Base-by-base conservation (phyloP, 2,329 filamentous ascomycete species). In the Pezicula rhizophila region DNA sequence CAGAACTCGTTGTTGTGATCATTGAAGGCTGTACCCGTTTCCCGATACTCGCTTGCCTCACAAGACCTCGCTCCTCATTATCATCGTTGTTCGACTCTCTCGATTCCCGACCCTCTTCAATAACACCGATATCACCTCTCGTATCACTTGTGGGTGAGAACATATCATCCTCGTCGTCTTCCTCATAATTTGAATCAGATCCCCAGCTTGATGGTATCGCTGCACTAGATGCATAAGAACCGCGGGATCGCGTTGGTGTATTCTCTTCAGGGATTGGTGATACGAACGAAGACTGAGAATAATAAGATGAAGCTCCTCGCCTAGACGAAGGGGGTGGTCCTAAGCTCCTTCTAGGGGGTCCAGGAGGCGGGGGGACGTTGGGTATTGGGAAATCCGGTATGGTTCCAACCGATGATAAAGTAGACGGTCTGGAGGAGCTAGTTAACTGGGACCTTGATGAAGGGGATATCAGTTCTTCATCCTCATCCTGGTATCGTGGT, bases 221-320 rank as follows among this genome's bases (percentile, higher is more conserved):
- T 33, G 81, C 78, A 57, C 85, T 89, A 2, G 87, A 89, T 18
- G 80, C 85, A 59, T 80, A 84, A 0, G 86, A 89, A 25, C 74
- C 73, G 60, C 80, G 77, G 1, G 81, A 80, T 47, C 75, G 60
- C 20, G 66, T 58, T 44, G 69, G 71, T 0, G 78, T 74, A 53
- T 76, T 79, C 61, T 90, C 86, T 64, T 90, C 87, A 0, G 82
- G 84, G 46, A 91, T 90, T 0, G 87, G 85, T 0, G 86, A 86
- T 23, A 90, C 84, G 51, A 76, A 84, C 0, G 84, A 86, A 11
- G 73, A 68, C 54, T 75, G 78, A 2, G 84, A 85, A 58, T 85
- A 84, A 52, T 82, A 84, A 0, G 80, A 82, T 0, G 80, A 84
- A 25, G 74, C 75, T 1, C 80, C 80, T 56, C 80, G 70, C 57